Conservation (phyloP, 2,329 filamentous ascomycete species). For the Penicillium digitatum region DNA sequence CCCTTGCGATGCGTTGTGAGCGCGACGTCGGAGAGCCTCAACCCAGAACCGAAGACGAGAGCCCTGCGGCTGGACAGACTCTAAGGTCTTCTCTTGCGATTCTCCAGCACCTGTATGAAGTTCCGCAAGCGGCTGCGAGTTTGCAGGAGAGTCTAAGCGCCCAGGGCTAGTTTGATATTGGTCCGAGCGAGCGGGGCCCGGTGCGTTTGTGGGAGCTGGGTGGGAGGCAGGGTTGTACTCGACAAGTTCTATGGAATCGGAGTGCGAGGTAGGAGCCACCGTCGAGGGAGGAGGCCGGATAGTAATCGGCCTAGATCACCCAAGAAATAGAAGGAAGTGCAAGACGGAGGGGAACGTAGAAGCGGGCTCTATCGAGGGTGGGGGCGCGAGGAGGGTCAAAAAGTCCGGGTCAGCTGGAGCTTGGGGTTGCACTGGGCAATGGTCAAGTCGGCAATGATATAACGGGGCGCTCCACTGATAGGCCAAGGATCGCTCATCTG, state of each 20-base stretch:
- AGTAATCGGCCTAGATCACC: conserved; percentile 15
- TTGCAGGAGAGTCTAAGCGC: conserved; percentile 8
- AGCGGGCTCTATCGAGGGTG: conserved; percentile 1
- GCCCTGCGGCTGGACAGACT: conserved; percentile 8
- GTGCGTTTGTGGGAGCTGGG: conserved; percentile 1
- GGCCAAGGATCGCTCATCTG: not conserved
- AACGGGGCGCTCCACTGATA: conserved; percentile 6
- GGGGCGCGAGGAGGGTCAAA: not conserved
- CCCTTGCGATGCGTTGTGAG: conserved; percentile 11
- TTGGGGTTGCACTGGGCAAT: conserved; percentile 20
- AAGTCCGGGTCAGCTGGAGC: not conserved
- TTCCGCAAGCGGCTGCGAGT: conserved; percentile 12
- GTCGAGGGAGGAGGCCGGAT: conserved; percentile 15
- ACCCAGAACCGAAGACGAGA: conserved; percentile 32
- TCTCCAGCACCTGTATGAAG: not conserved
- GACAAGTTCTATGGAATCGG: conserved; percentile 35
- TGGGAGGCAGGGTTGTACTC: conserved; percentile 18
- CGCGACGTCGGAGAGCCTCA: conserved; percentile 31
- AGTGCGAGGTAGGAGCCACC: conserved; percentile 22
- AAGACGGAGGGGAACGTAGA: conserved; percentile 13
- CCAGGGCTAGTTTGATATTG: not conserved
- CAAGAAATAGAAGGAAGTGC: conserved; percentile 8
- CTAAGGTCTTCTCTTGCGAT: conserved; percentile 2
- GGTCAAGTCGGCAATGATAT: conserved; percentile 14
- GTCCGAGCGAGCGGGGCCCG: conserved; percentile 8